These are phyloP conservation scores for Hericium erinaceus DNA, from an alignment of 768 basidiomycete species.

Conservation along the genomic window DNA sequence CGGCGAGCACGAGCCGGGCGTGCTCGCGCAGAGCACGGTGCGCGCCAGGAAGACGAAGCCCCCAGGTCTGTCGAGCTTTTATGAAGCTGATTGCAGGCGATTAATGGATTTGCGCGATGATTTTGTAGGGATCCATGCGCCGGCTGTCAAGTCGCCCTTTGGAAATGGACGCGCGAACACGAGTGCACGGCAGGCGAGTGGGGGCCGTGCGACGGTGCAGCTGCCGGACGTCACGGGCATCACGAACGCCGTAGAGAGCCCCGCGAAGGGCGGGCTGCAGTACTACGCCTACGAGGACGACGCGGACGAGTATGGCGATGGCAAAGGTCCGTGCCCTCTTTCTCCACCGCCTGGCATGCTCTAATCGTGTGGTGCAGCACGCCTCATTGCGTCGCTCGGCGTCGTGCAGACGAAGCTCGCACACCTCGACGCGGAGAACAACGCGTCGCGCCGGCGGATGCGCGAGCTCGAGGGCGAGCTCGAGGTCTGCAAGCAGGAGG, in stretches of 20 bases:
- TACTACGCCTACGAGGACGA: slow-evolving; percentile 42
- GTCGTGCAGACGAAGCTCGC: slow-evolving; percentile 59
- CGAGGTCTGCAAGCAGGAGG: slow-evolving; percentile 75
- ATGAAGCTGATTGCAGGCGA: no score
- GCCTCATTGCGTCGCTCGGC: slow-evolving; percentile 50
- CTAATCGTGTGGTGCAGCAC: slow-evolving; percentile 32
- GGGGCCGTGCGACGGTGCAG: slow-evolving; percentile 26
- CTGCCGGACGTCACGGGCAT: slow-evolving; percentile 81
- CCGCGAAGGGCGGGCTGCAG: slow-evolving; percentile 44
- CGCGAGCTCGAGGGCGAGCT: slow-evolving; percentile 81
- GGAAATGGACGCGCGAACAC: no score
- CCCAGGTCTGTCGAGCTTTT: not conserved
- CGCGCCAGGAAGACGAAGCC: not conserved
- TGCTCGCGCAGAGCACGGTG: not conserved
- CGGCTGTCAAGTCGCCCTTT: no score
- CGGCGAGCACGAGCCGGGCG: not conserved
- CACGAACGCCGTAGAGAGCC: slow-evolving; percentile 69
- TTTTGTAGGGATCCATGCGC: no score
- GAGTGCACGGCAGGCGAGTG: no score
- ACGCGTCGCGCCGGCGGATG: slow-evolving; percentile 73
- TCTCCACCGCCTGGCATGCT: not conserved
- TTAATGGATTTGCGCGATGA: no score
- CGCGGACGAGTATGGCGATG: slow-evolving; percentile 39
- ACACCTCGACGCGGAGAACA: slow-evolving; percentile 74
- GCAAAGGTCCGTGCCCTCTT: slow-evolving; percentile 40